These are phyloP conservation scores for Penicillium waksmanii DNA, from an alignment of 495 filamentous ascomycete species.

Conservation along the genomic window DNA sequence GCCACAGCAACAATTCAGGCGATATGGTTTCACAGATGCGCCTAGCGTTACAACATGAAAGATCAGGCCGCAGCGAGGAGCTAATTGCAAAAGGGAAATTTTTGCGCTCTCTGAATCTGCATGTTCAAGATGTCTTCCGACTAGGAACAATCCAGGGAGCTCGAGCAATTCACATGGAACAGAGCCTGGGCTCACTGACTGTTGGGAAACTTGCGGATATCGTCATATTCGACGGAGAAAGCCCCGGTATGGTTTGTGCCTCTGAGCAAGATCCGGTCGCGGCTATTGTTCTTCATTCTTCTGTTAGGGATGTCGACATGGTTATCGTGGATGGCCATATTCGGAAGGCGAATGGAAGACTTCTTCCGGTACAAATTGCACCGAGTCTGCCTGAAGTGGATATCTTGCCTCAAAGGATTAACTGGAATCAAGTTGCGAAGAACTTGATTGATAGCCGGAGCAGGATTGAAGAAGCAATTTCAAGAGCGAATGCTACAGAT, in stretches of 20 bases:
- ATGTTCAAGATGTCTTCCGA: constrained; percentile 51
- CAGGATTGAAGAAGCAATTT: constrained; percentile 17
- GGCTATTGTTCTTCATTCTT: constrained; percentile 49
- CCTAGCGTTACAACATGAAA: constrained; percentile 45
- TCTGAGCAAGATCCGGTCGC: constrained; percentile 47
- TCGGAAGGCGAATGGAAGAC: constrained; percentile 38
- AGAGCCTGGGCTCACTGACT: constrained; percentile 46
- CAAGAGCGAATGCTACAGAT: constrained; percentile 25
- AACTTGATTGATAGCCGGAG: constrained; percentile 29
- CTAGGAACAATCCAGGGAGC: constrained; percentile 54
- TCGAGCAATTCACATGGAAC: constrained; percentile 45
- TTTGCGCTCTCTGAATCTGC: constrained; percentile 33
- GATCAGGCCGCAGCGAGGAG: constrained; percentile 32
- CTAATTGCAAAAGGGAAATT: constrained; percentile 30
- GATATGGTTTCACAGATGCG: constrained; percentile 51
- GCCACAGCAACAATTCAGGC: constrained; percentile 45
- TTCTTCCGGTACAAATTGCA: constrained; percentile 29
- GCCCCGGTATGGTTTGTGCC: constrained; percentile 47
- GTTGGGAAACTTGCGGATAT: constrained; percentile 54
- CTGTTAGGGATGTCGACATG: constrained; percentile 47
- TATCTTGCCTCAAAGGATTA: constrained; percentile 23
- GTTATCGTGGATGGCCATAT: constrained; percentile 52
- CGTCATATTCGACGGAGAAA: constrained; percentile 45
- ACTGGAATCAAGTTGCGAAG: constrained; percentile 30
- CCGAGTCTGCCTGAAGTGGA: constrained; percentile 16